Evolutionary conservation across 2,329 filamentous ascomycete genomes (phyloP).

Genomic region (Alternaria hordeiaustralica): DNA sequence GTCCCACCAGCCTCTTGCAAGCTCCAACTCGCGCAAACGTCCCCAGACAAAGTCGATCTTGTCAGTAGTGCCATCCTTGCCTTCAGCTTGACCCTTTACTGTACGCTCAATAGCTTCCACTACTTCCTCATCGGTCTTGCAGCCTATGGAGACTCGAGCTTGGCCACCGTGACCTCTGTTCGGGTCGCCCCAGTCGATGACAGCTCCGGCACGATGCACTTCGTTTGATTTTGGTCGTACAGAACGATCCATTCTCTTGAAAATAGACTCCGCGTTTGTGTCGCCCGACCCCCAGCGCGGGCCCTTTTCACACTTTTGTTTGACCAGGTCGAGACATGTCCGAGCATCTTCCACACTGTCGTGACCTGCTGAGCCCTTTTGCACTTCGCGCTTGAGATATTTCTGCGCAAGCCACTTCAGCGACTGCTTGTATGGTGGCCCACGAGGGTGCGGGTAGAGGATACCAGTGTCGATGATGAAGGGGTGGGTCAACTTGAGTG

Average conservation of each 20-base stretch:
- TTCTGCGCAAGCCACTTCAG: conserved; percentile 89
- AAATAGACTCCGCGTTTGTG: conserved; percentile 82
- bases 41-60: conserved; percentile 70
- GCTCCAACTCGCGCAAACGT: conserved; percentile 66
- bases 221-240: conserved; percentile 57
- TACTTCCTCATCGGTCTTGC: conserved; percentile 63
- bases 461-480: conserved; percentile 93
- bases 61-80: conserved; percentile 53
- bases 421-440: conserved; percentile 86
- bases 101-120: conserved; percentile 62
- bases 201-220: conserved; percentile 62
- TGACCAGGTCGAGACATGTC: conserved; percentile 90
- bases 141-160: conserved; percentile 63
- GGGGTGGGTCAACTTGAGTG: conserved; percentile 85
- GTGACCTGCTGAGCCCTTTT: conserved; percentile 80
- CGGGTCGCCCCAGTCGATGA: conserved; percentile 90
- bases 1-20: conserved; percentile 66
- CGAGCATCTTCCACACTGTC: conserved; percentile 92
- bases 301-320: conserved; percentile 94
- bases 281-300: conserved; percentile 84
- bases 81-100: conserved; percentile 55
- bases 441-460: conserved; percentile 87
- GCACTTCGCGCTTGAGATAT: conserved; percentile 85
- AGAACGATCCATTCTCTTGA: conserved; percentile 72
- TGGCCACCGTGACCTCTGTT: conserved; percentile 65